These are phyloP conservation scores for Trichoderma sp. DNA, from an alignment of 2,329 filamentous ascomycete species.

Conservation along the genomic window DNA sequence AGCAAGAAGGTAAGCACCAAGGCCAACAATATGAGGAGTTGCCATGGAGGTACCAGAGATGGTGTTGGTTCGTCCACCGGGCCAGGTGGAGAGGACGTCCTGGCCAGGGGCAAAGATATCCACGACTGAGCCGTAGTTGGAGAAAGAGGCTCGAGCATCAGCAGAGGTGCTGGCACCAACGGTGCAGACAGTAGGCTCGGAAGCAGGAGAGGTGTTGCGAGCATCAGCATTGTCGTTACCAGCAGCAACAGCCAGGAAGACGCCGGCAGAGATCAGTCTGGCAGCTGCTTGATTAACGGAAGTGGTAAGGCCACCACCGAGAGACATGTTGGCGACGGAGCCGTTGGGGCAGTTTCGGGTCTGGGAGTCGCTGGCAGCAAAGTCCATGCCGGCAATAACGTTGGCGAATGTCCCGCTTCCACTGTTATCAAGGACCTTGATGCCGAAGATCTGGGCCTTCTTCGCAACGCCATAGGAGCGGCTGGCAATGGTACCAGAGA, in stretches of 20 bases:
- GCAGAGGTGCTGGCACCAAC: slow-evolving; percentile 46
- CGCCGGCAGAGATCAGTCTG: slow-evolving; percentile 42
- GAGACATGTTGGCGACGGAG: slow-evolving; percentile 55
- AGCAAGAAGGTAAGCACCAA: slow-evolving; percentile 44
- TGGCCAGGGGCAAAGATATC: slow-evolving; percentile 52
- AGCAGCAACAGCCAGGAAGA: slow-evolving; percentile 55
- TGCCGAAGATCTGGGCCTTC: slow-evolving; percentile 40
- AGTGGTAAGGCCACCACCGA: slow-evolving; percentile 46
- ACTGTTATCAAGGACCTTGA: slow-evolving; percentile 44
- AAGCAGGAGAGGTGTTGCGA: slow-evolving; percentile 45
- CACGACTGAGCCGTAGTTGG: slow-evolving; percentile 50
- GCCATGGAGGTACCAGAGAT: slow-evolving; percentile 48
- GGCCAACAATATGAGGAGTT: slow-evolving; percentile 41
- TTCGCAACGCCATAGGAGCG: slow-evolving; percentile 41
- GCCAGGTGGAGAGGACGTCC: slow-evolving; percentile 47
- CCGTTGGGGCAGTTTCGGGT: slow-evolving; percentile 41
- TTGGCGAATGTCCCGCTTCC: slow-evolving; percentile 36
- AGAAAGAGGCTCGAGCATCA: slow-evolving; percentile 45
- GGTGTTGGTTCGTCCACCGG: slow-evolving; percentile 35
- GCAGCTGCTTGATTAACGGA: slow-evolving; percentile 51
- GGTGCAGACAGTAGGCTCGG: slow-evolving; percentile 47
- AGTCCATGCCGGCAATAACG: slow-evolving; percentile 47
- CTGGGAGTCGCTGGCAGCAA: slow-evolving; percentile 37
- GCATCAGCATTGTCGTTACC: slow-evolving; percentile 50
- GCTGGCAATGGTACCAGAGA: slow-evolving; percentile 35